Percentiles rank a stretch among this genome's conserved stretches.
Conservation (phyloP, 345 rosid genomes). For the sweet orange (Citrus sinensis) region DNA sequence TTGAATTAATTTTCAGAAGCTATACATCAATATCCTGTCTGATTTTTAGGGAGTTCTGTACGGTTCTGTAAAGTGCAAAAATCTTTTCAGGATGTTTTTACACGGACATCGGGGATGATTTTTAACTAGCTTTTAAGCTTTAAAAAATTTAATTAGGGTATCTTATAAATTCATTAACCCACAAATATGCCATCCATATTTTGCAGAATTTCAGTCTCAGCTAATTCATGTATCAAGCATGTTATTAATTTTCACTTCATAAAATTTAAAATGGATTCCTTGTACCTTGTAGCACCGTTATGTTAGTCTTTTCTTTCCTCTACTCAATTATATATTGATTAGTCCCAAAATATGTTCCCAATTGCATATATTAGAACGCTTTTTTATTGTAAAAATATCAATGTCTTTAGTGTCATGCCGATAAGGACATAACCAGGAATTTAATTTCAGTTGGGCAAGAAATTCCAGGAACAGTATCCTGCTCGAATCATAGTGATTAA, state of each 20-base stretch:
- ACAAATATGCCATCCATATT: not conserved
- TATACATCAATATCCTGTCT: not conserved
- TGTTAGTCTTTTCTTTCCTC: too few species aligned
- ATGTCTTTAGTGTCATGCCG: too few species aligned
- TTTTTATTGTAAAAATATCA: too few species aligned
- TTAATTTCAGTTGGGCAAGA: not conserved
- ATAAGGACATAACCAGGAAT: too few species aligned
- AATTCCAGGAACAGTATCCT: too few species aligned
- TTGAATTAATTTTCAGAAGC: not conserved
- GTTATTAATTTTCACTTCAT: too few species aligned
- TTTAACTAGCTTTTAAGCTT: not conserved
- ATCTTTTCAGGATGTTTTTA: not conserved
- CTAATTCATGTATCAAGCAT: not conserved
- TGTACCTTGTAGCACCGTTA: too few species aligned
- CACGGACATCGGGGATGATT: not conserved
- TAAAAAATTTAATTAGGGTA: not conserved
- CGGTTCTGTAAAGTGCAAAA: not conserved
- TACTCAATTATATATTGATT: too few species aligned
- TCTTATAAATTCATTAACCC: too few species aligned
- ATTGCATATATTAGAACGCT: too few species aligned
- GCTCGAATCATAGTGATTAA: not conserved
- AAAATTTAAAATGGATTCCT: too few species aligned
- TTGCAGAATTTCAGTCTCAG: not conserved
- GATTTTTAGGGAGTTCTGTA: not conserved
- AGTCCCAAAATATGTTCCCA: too few species aligned